Evolutionary conservation across 1,284 basidiomycete genomes (phyloP), one percentile per base, ranked within the genome.

Genomic region (Irpex rosettiformis): DNA sequence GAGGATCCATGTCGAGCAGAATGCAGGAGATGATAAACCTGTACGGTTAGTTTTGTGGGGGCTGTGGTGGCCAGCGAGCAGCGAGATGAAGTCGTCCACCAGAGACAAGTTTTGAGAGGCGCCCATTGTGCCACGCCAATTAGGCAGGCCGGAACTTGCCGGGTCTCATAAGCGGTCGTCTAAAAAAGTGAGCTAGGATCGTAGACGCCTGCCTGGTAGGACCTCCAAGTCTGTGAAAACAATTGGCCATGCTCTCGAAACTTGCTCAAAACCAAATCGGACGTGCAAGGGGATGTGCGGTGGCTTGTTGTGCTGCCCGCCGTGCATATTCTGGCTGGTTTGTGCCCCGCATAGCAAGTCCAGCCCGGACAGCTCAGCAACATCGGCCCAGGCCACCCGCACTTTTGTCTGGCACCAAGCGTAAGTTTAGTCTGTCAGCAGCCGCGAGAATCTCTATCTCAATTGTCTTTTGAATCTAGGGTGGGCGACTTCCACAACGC

Each of bases 401-500:
- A 27, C 45, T 54, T 25, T 47, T 47, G 48, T 57, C 16, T 29
- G 29, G 48, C 18, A 45, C 24, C 28, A 63, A 56, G 57, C 64
- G 64, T 65, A 57, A 63, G 64, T 62, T 56, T 40, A 25, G 30
- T 47, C 18, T n/a, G 27, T 22, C 25, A 29, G 42, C 47, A 48
- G n/a, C 48, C 49, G 16, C 22, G 57, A 21, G 48, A 25, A 57
- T 58, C 57, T 58, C 33, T 40, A 58, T 60, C 59, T 65, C 58
- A 62, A 63, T 63, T 65, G 60, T 63, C 57, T 60, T 63, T 49
- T 58, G 54, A 33, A 28, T 27, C 49, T 67, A 94, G 92, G 88
- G 63, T 93, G 87, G 81, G 94, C 94, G 4, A 89, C 90, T 22
- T 91, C 92, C 24, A 86, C 89, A 4, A 90, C 91, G 0, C 81